Conservation (phyloP, 192 early-diverging fungal species). For the Podila horticola region DNA sequence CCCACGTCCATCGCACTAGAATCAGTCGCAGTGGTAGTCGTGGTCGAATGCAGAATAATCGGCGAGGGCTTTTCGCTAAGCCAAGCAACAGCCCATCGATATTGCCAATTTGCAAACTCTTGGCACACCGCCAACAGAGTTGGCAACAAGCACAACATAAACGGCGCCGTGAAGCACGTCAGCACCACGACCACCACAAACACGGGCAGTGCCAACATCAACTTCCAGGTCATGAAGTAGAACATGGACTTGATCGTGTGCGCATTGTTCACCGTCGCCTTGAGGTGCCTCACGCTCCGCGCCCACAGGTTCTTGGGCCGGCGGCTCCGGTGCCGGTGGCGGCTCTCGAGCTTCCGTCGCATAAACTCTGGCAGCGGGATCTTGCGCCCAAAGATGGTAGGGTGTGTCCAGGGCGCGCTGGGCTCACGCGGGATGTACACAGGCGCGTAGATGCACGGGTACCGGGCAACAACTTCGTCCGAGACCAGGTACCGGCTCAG, state of each 20-base stretch:
- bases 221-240: constrained; percentile 41
- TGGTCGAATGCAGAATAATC: constrained; percentile 14
- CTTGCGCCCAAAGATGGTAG: not conserved
- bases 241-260: constrained; percentile 23
- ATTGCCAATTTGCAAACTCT: constrained; percentile 26
- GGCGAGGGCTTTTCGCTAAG: constrained; percentile 25
- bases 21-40: not conserved
- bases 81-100: constrained; percentile 43
- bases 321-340: constrained; percentile 13
- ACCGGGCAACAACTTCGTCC: constrained; percentile 4
- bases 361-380: constrained; percentile 3
- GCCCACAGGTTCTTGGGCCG: constrained; percentile 37
- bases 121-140: constrained; percentile 18
- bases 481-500: constrained; percentile 13
- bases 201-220: constrained; percentile 21
- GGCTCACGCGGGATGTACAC: constrained; percentile 5
- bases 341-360: not conserved
- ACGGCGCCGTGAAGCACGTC: constrained; percentile 17
- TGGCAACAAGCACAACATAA: constrained; percentile 39
- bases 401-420: not conserved
- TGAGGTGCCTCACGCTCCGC: constrained; percentile 6
- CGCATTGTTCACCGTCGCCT: constrained; percentile 3
- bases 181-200: constrained; percentile 21
- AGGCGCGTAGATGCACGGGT: constrained; percentile 16
- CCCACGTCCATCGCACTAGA: too few species aligned